Evolutionary conservation across 2,329 filamentous ascomycete species (phyloP), one percentile per base, ranked within the genome.

Genomic region (Ophiosphaerella narmari): DNA sequence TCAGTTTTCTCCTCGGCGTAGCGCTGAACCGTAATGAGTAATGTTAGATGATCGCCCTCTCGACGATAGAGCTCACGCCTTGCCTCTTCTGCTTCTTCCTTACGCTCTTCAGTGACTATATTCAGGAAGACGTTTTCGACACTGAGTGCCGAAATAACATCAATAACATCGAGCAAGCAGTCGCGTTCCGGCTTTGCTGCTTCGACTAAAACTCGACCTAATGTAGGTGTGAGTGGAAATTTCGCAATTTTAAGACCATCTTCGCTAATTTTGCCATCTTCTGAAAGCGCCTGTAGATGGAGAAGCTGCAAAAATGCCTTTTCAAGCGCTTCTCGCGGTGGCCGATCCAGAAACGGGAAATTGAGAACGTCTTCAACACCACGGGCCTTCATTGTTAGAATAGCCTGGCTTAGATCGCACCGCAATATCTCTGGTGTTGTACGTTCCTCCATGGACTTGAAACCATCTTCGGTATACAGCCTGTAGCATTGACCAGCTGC

Each of bases 381-480:
- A 46, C 91, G 84, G 0, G 93, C 91, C 72, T 96, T 97, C 88
- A 99, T 95, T 0, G 90, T 96, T 8, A 99, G 78, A 1, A 97
- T 81, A 0, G 93, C 89, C 31, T 91, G 88, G 16, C 91, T 84
- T 5, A 97, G 82, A 70, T 99, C 93, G 65, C 90, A 95, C 16
- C 94, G 85, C 9, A 97, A 76, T 9, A 99, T 97, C 70, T 99
- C 94, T 0, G 94, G 93, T 0, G 86, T 82, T 40, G 92, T 92
- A 0, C 87, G 82, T 49, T 90, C 84, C 38, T 88, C 82, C 6
- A 97, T 77, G 0, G 77, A 74, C 8, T 85, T 76, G 70, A 90
- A 97, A 2, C 87, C 84, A 4, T 84, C 80, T 60, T 96, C 86
- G 0, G 93, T 96, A 70, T 96, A 99, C 1, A 99, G 77, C 36